Evolutionary conservation across 106 monocot species (phyloP).

Genomic region (Allium fistulosum): DNA sequence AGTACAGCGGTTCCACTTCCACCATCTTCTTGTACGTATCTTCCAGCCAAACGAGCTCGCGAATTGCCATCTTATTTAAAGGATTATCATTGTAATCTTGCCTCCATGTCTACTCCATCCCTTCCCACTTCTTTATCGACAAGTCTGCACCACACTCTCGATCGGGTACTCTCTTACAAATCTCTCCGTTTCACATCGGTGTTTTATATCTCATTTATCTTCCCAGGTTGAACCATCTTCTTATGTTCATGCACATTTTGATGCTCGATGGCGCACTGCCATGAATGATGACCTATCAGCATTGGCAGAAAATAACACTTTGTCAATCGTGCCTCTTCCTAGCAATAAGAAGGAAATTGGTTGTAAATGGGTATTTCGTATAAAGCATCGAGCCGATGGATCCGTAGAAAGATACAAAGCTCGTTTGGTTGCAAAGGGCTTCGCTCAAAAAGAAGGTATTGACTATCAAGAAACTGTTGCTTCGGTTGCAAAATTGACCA

Average conservation of each 20-base stretch:
- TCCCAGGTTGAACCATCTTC: neutral
- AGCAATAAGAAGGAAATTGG: neutral
- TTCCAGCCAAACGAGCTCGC: neutral
- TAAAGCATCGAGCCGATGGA: constrained; percentile 3
- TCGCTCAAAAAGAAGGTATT: neutral
- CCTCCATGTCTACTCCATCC: neutral
- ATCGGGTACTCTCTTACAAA: neutral
- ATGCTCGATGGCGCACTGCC: neutral
- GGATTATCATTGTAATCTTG: too few species aligned
- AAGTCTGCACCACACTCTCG: neutral
- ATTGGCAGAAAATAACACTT: neutral
- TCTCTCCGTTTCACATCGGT: neutral
- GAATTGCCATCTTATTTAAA: neutral
- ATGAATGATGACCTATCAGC: neutral
- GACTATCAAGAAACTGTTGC: neutral
- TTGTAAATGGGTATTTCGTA: constrained; percentile 6
- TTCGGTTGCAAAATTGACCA: neutral
- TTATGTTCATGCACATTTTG: neutral
- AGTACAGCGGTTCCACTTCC: too few species aligned
- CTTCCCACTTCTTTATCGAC: neutral
- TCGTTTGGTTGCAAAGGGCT: constrained; percentile 2
- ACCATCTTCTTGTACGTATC: too few species aligned
- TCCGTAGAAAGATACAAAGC: constrained; percentile 6
- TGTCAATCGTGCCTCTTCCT: neutral
- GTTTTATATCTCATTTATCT: neutral